Percentiles rank a stretch among this genome's conserved stretches.
These are phyloP conservation scores for Filosporella fistucella DNA, from an alignment of 495 filamentous ascomycete genomes.

Conservation along the genomic window DNA sequence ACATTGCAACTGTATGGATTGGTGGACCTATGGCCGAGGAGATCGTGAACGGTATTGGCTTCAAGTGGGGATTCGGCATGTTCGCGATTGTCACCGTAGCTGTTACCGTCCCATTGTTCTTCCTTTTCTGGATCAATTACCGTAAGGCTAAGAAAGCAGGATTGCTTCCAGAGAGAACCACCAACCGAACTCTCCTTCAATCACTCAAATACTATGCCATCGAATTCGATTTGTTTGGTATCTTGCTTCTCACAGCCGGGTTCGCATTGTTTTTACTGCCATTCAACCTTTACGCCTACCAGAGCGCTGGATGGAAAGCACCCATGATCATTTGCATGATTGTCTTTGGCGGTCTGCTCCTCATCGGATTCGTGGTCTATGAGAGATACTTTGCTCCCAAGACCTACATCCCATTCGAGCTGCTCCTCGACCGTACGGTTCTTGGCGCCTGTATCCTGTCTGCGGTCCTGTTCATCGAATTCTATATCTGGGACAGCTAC, in stretches of 20 bases:
- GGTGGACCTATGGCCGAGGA: conserved; percentile 33
- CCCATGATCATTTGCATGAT: conserved; percentile 53
- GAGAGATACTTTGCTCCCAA: conserved; percentile 50
- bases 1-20: conserved; percentile 48
- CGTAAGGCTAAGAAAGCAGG: conserved; percentile 53
- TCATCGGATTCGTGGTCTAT: conserved; percentile 51
- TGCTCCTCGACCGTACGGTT: conserved; percentile 55
- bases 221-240: conserved; percentile 32
- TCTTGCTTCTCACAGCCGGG: conserved; percentile 47
- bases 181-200: conserved; percentile 42
- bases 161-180: conserved; percentile 38
- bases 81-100: conserved; percentile 46
- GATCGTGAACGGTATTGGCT: conserved; percentile 33
- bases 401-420: conserved; percentile 52
- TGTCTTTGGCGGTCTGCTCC: conserved; percentile 46
- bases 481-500: conserved; percentile 60
- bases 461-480: conserved; percentile 53
- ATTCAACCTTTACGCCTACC: conserved; percentile 47
- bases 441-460: conserved; percentile 49
- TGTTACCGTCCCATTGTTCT: conserved; percentile 36
- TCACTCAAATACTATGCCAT: conserved; percentile 52
- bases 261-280: conserved; percentile 57
- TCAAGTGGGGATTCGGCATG: conserved; percentile 54
- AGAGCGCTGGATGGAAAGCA: conserved; percentile 41
- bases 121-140: conserved; percentile 40